Evolutionary conservation across 306 rosid species (phyloP), one percentile per base, ranked within the genome.

Genomic region (Quillaja saponaria): DNA sequence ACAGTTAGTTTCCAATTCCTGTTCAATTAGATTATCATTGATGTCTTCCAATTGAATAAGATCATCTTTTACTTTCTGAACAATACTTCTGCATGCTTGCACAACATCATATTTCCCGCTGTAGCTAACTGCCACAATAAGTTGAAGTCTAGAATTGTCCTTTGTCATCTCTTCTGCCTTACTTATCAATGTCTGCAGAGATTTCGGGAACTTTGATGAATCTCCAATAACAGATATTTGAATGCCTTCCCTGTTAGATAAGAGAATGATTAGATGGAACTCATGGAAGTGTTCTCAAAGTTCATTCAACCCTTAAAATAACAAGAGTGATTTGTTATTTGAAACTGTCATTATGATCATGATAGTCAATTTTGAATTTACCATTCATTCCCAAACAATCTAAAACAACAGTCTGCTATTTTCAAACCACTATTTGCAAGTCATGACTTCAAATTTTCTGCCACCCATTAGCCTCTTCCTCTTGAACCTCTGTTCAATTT

Each of bases 51-150:
- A 67, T 14, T 70, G 8, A 35, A 87, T 5, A 7, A 21, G 3
- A 0, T 82, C 89, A 58, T 81, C 84, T 71, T 78, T 76, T 3
- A 80, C 94, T 58, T 80, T 83, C 33, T 46, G 37, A 0, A 89
- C 92, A 1, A 85, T 73, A 45, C 71, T 74, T 46, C 61, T 78
- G 57, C 96, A 90, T 11, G 97, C 97, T 53, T 90, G 86, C 11
- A 87, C 79, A 10, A 85, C 72, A 78, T 90, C 95, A 14, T 87
- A 78, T 69, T 83, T 82, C 6, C 97, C 95, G 47, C 97, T 80
- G 65, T 87, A 90, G 78, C 82, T 80, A 8, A 75, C 74, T 12
- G 91, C 97, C 6, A 90, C 63, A 13, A 90, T 78, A 0, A 90
- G 60, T 57, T 90, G 97, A 37, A 83, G 63, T 52, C 45, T 53